Percentiles rank a stretch among this genome's conserved stretches.
phyloP scores from a whole-genome alignment of 1,284 basidiomycete genomes.

The Phellopilus nigrolimitatus region DNA sequence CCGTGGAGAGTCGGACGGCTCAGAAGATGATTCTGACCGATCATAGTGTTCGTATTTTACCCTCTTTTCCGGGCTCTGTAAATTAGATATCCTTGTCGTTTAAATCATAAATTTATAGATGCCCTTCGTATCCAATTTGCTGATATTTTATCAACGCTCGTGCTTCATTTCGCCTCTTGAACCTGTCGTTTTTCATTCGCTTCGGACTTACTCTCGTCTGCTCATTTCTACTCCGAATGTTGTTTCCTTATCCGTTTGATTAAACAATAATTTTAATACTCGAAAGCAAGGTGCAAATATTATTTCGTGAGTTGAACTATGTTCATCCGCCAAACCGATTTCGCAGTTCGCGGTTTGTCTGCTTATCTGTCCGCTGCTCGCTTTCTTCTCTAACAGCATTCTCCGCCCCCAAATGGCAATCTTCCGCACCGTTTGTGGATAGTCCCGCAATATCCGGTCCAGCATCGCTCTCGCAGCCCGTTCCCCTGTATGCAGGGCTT shows the following conservation, averaged over 20 bases:
- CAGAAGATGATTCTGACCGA: conserved; percentile 47
- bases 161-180: too few relatives aligned
- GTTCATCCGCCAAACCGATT: too few relatives aligned
- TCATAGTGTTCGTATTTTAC: conserved; percentile 26
- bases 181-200: too few relatives aligned
- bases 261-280: background rate
- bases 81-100: background rate
- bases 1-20: conserved; percentile 44
- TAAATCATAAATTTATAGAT: background rate
- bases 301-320: background rate
- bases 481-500: background rate
- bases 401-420: background rate
- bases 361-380: background rate
- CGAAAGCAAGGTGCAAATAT: background rate
- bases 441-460: conserved; percentile 5
- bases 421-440: conserved; percentile 5
- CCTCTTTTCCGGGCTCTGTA: conserved; percentile 5
- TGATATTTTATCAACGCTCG: background rate
- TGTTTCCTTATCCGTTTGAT: background rate
- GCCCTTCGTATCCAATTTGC: background rate
- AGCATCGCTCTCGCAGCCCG: background rate
- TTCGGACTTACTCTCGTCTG: too few relatives aligned
- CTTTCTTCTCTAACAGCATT: background rate
- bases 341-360: background rate
- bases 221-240: too few relatives aligned